Percentiles rank a stretch among this genome's conserved stretches.
Evolutionary conservation across 306 rosid species (phyloP).

Genomic region (Prunus fruticosa): DNA sequence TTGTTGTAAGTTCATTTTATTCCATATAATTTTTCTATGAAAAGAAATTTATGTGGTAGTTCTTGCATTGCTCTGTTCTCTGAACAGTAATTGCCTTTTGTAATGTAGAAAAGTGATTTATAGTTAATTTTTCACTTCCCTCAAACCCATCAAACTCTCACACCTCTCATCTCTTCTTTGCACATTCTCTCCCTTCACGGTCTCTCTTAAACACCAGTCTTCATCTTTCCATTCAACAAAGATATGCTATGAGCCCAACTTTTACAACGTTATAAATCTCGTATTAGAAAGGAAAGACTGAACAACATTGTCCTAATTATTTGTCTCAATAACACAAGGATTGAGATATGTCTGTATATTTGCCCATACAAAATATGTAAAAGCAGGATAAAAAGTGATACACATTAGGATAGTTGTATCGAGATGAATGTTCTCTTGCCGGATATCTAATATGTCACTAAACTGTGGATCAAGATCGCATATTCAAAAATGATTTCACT

Average conservation of each 20-base stretch:
- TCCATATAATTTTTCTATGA: slow-evolving; percentile 7
- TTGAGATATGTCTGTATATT: too few relatives aligned
- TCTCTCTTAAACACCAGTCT: background rate
- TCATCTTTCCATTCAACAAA: too few relatives aligned
- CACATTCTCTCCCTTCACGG: background rate
- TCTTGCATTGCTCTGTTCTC: background rate
- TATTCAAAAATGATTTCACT: background rate
- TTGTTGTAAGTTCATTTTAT: slow-evolving; percentile 33
- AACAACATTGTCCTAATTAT: background rate
- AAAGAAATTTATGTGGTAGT: background rate
- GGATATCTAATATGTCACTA: background rate
- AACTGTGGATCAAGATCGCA: background rate
- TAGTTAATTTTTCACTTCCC: background rate
- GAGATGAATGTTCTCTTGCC: background rate
- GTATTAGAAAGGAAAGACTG: background rate
- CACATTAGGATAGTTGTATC: background rate
- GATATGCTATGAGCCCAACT: too few relatives aligned
- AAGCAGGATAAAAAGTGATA: background rate
- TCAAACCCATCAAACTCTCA: too few relatives aligned
- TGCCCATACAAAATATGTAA: background rate
- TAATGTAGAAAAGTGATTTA: background rate
- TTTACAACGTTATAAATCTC: background rate
- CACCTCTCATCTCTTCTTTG: too few relatives aligned
- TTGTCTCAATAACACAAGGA: background rate
- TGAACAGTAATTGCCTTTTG: background rate